A percentile compares a stretch with the other conserved stretches of the same genome.
Evolutionary conservation across 352 stramenopile genomes (phyloP).

Genomic region (Phytophthora lateralis): DNA sequence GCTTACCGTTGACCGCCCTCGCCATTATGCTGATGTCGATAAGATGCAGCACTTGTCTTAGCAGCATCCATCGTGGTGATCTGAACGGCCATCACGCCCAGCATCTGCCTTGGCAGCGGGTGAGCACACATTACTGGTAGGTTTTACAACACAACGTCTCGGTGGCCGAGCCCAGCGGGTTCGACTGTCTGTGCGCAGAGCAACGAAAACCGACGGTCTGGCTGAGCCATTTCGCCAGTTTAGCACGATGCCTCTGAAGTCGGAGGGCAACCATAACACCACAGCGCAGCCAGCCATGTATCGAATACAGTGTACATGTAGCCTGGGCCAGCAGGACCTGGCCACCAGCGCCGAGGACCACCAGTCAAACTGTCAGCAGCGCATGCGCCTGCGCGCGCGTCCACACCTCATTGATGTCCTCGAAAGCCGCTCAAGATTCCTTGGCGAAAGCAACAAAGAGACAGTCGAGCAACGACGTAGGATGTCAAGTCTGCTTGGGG

Average conservation of each 20-base stretch:
- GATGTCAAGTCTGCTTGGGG: constrained; percentile 2
- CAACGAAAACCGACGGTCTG: background rate
- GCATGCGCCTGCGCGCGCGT: constrained; percentile 10
- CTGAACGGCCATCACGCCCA: background rate
- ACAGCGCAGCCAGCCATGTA: background rate
- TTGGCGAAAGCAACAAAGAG: background rate
- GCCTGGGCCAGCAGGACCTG: too few species aligned
- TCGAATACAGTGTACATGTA: background rate
- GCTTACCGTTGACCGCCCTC: too few species aligned
- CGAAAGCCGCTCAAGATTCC: constrained; percentile 7
- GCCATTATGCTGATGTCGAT: too few species aligned
- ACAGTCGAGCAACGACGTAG: background rate
- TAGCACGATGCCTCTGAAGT: background rate
- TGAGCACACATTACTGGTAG: too few species aligned
- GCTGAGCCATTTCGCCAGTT: background rate
- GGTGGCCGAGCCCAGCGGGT: background rate
- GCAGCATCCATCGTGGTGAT: background rate
- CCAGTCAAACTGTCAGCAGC: constrained; percentile 5
- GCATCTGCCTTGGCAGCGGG: background rate
- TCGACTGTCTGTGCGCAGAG: background rate
- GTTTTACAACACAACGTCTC: background rate
- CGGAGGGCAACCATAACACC: background rate
- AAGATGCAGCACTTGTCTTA: too few species aligned
- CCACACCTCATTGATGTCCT: constrained; percentile 22
- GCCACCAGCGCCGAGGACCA: background rate